A percentile compares a stretch with the other conserved stretches of the same genome.
Evolutionary conservation across 2,329 filamentous ascomycete species (phyloP).

Genomic region (Clarireedia monteithiana): DNA sequence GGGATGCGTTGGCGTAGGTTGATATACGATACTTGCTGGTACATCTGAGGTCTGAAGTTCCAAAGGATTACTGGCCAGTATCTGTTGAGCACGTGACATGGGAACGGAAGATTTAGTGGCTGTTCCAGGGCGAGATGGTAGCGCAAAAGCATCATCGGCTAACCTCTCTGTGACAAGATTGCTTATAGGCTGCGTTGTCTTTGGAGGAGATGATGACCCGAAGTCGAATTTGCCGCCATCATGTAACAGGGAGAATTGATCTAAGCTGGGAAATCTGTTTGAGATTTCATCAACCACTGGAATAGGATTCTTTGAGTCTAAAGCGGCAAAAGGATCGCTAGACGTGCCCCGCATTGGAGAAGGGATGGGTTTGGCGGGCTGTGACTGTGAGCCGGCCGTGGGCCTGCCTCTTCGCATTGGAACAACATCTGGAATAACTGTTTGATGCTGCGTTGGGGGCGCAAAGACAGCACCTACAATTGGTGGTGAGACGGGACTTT

Average conservation of each 20-base stretch:
- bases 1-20: slow-evolving; percentile 30
- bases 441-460: slow-evolving; percentile 61
- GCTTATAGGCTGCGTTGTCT: slow-evolving; percentile 44
- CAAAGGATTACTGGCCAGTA: slow-evolving; percentile 52
- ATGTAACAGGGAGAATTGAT: slow-evolving; percentile 86
- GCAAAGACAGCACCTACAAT: slow-evolving; percentile 76
- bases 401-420: slow-evolving; percentile 89
- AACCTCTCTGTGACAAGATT: slow-evolving; percentile 67
- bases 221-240: slow-evolving; percentile 85
- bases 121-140: slow-evolving; percentile 12
- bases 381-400: slow-evolving; percentile 40
- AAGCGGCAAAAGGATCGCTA: slow-evolving; percentile 81
- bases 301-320: slow-evolving; percentile 59
- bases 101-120: slow-evolving; percentile 28
- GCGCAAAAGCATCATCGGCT: slow-evolving; percentile 75
- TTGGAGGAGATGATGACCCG: slow-evolving; percentile 45
- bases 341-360: slow-evolving; percentile 63
- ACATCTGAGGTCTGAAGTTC: slow-evolving; percentile 45
- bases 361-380: slow-evolving; percentile 48
- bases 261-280: slow-evolving; percentile 77
- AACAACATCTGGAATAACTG: slow-evolving; percentile 76
- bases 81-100: slow-evolving; percentile 54
- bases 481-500: slow-evolving; percentile 43
- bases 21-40: slow-evolving; percentile 29
- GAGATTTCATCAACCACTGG: slow-evolving; percentile 71